Base-by-base conservation (phyloP, 352 stramenopile genomes). In the Pythium scleroteichum region DNA sequence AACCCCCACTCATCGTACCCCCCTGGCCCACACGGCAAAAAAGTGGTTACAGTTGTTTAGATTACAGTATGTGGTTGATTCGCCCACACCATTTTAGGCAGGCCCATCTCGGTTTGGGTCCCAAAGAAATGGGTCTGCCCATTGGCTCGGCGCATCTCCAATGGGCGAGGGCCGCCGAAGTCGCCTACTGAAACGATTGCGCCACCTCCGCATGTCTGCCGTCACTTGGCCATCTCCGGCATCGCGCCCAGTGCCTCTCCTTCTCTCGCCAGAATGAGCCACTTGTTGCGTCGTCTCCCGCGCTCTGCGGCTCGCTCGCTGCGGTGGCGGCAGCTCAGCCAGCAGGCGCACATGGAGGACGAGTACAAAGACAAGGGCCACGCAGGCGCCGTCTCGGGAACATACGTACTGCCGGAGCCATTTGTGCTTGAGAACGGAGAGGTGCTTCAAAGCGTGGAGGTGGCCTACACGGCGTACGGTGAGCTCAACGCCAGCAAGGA, bases 401-500 rank as follows among this genome's bases (percentile, higher is more conserved):
- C 77, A 26, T 91, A 75, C 52, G 53, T 60, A 12, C 53, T 90
- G 32, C 68, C 67, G 5, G 57, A 61, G 22, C 71, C 73, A 16
- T 69, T 92, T 40, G 19, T 59, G 26, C 63, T 95, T 16, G 82
- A 97, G 68, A 88, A 74, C 55, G 85, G 85, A 33, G 73, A 71
- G 19, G 64, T 74, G 35, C 71, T 97, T 22, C 65, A 87, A 3
- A 59, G 79, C 26, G 89, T 89, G 1, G 53, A 94, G 23, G 82
- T 98, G n/a, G 79, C 82, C 17, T 99, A 98, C 71, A 97, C 96
- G 59, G 98, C 94, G 0, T 99, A 98, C 66, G 96, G 96, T 19
- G 68, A 61, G 60, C 73, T 99, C 4, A 98, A 98, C 70, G 75
- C 65, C 4, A 61, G 69, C 50, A 68, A 79, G 16, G 87, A 97